phyloP scores from a whole-genome alignment of 371 early-diverging fungal genomes.

The Lichtheimia hyalospora region DNA sequence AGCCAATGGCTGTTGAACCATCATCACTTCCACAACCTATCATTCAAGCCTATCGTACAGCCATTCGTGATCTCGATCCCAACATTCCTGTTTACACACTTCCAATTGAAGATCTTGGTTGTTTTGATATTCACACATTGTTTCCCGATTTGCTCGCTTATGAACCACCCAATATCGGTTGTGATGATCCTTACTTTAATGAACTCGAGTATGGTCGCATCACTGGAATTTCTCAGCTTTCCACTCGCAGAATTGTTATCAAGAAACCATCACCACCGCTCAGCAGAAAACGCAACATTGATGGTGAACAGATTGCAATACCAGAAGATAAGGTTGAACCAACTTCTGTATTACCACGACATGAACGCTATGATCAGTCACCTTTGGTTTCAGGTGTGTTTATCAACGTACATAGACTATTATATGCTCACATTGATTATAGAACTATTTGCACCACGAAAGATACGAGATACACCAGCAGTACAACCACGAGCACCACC shows the following conservation, averaged over 20 bases:
- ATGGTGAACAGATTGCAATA: conserved; percentile 29
- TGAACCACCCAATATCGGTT: conserved; percentile 43
- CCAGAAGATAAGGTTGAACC: conserved; percentile 30
- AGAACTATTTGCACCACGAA: conserved; percentile 48
- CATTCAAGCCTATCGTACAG: conserved; percentile 16
- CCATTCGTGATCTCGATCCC: conserved; percentile 23
- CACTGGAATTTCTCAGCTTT: conserved; percentile 37
- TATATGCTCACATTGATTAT: neutral
- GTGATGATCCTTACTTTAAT: conserved; percentile 44
- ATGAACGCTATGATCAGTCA: conserved; percentile 22
- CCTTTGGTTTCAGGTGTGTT: conserved; percentile 18
- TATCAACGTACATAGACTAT: too few relatives aligned
- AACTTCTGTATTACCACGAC: conserved; percentile 29
- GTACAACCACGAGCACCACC: conserved; percentile 48
- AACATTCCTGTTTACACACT: conserved; percentile 27
- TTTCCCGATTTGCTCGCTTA: conserved; percentile 48
- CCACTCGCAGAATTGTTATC: conserved; percentile 36
- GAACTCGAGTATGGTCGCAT: conserved; percentile 41
- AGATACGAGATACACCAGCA: conserved; percentile 44
- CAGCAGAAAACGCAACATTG: conserved; percentile 34
- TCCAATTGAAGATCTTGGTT: conserved; percentile 20
- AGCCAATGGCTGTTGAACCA: neutral
- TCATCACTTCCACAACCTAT: conserved; percentile 19
- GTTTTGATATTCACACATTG: conserved; percentile 26
- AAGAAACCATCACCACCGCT: conserved; percentile 30